phyloP scores from a whole-genome alignment of 2,329 filamentous ascomycete species.

The Lasiodiplodia sp. region DNA sequence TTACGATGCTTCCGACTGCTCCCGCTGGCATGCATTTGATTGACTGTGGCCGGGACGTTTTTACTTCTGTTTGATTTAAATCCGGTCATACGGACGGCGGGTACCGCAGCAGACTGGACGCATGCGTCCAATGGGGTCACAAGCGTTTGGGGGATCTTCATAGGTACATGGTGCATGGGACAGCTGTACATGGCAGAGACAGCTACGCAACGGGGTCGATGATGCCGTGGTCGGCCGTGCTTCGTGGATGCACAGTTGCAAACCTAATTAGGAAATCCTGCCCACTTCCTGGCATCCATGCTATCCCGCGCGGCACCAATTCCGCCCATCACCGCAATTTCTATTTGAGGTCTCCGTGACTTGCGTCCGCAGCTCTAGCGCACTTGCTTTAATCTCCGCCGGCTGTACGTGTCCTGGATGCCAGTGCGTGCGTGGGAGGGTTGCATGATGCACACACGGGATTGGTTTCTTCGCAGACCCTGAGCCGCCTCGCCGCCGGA shows the following conservation, averaged over 20 bases:
- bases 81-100: conserved; percentile 5
- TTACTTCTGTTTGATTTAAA: conserved; percentile 9
- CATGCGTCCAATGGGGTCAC: conserved; percentile 5
- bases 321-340: conserved; percentile 24
- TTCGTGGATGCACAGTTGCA: not conserved
- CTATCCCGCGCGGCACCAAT: conserved; percentile 16
- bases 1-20: conserved; percentile 19
- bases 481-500: conserved; percentile 16
- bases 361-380: not conserved
- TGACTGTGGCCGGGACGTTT: not conserved
- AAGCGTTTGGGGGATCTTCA: not conserved
- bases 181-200: not conserved
- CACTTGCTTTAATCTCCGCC: not conserved
- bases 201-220: not conserved
- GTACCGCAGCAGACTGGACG: not conserved
- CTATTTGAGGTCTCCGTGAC: conserved; percentile 1
- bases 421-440: conserved; percentile 16
- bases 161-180: conserved; percentile 2
- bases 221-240: not conserved
- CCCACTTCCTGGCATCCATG: not conserved
- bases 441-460: conserved; percentile 4
- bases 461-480: conserved; percentile 12
- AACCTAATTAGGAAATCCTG: conserved; percentile 8
- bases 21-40: conserved; percentile 3
- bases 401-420: not conserved